Conservation (phyloP, 2,329 filamentous ascomycete genomes). For the Neonectria hederae region DNA sequence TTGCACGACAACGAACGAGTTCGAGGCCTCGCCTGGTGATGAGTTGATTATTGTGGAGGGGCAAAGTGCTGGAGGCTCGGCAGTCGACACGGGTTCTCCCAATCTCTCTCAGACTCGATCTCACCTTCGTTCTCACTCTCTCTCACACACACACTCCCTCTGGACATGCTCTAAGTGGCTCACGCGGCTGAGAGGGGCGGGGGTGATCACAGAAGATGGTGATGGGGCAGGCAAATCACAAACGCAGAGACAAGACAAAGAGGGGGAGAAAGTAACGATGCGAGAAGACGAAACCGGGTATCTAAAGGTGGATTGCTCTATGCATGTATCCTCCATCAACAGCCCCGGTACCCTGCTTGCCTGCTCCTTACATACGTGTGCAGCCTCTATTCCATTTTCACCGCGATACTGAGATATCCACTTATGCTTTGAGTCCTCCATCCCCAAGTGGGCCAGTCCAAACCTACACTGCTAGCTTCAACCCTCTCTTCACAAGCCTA, state of each 20-base stretch:
- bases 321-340: not conserved
- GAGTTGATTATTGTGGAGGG: not conserved
- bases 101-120: too few species aligned
- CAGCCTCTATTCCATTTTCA: not conserved
- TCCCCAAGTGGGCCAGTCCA: not conserved
- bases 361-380: not conserved
- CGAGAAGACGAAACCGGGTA: not conserved
- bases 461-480: not conserved
- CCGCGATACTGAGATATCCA: not conserved
- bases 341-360: not conserved
- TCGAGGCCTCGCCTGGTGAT: not conserved
- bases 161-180: too few species aligned
- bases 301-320: not conserved
- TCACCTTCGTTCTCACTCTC: too few species aligned
- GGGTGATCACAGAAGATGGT: too few species aligned
- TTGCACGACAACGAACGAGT: not conserved
- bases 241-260: not conserved
- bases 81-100: not conserved
- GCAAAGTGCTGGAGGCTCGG: not conserved
- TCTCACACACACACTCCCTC: too few species aligned
- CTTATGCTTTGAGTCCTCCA: not conserved
- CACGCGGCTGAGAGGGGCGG: not conserved
- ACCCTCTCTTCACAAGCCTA: not conserved
- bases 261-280: not conserved
- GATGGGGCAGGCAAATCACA: not conserved